Conservation (phyloP, 2,329 filamentous ascomycete genomes). For the Aspergillus proliferans region DNA sequence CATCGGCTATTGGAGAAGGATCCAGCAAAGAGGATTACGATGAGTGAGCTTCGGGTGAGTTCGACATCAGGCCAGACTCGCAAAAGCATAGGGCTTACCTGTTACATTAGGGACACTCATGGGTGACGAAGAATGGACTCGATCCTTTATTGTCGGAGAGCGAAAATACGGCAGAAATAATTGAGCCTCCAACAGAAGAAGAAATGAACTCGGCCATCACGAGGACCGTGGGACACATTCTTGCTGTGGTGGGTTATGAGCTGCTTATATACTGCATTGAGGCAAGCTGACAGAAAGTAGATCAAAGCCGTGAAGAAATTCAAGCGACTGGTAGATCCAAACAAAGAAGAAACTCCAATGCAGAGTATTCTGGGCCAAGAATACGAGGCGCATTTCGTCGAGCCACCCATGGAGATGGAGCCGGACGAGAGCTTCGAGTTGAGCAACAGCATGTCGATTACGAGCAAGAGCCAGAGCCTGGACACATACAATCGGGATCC, state of each 20-base stretch:
- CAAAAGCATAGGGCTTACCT: not conserved
- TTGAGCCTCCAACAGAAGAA: constrained; percentile 80
- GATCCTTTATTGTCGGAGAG: constrained; percentile 74
- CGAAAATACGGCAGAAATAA: constrained; percentile 75
- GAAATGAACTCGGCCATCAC: constrained; percentile 91
- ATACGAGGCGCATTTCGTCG: constrained; percentile 48
- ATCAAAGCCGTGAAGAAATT: constrained; percentile 90
- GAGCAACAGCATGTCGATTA: constrained; percentile 9
- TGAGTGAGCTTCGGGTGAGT: constrained; percentile 73
- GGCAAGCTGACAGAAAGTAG: constrained; percentile 34
- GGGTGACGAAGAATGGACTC: constrained; percentile 76
- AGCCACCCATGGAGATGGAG: constrained; percentile 51
- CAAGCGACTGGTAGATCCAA: constrained; percentile 63
- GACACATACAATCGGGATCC: constrained; percentile 47
- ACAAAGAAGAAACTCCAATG: constrained; percentile 45
- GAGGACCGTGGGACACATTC: constrained; percentile 74
- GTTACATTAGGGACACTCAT: constrained; percentile 67
- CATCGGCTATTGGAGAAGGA: constrained; percentile 73
- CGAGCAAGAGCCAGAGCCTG: constrained; percentile 22
- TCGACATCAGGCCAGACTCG: not conserved
- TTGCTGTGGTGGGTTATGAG: constrained; percentile 61
- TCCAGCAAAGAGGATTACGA: constrained; percentile 72
- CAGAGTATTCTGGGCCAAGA: constrained; percentile 56
- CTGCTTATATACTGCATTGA: not conserved
- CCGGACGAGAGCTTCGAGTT: constrained; percentile 26